A percentile compares a stretch with the other conserved stretches of the same genome.
Evolutionary conservation across 2,329 filamentous ascomycete genomes (phyloP).

Genomic region (Aspergillus viridinutans): DNA sequence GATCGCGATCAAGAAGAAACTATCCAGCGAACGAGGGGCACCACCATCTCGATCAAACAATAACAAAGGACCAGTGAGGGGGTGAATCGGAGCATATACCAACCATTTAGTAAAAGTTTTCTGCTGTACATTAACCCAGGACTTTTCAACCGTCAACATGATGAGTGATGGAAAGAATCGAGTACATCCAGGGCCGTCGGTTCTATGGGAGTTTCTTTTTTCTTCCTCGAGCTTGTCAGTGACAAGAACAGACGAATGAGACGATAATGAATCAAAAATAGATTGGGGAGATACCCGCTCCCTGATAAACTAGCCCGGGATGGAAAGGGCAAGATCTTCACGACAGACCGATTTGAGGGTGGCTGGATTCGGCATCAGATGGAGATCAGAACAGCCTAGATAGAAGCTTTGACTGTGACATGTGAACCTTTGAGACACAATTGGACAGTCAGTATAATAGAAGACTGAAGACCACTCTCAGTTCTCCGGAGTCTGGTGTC

Average conservation of each 20-base stretch:
- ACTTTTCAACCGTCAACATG: slow-evolving; percentile 54
- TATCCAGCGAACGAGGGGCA: neutral
- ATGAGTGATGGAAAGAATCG: slow-evolving; percentile 17
- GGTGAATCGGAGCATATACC: slow-evolving; percentile 1
- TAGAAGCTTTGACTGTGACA: neutral
- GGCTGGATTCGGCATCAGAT: neutral
- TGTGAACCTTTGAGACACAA: neutral
- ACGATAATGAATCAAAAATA: slow-evolving; percentile 3
- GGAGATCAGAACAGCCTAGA: neutral
- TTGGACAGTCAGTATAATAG: neutral
- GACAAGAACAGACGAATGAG: slow-evolving; percentile 1
- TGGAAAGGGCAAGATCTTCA: slow-evolving; percentile 20
- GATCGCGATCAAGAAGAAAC: slow-evolving; percentile 2
- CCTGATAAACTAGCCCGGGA: slow-evolving; percentile 6
- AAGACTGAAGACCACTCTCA: neutral
- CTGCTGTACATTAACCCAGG: slow-evolving; percentile 77
- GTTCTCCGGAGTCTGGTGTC: neutral
- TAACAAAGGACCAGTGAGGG: neutral
- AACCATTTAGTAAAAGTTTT: slow-evolving; percentile 99
- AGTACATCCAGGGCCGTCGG: slow-evolving; percentile 29
- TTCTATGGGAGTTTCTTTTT: neutral
- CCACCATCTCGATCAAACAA: neutral
- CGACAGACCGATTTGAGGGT: neutral
- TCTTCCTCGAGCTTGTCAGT: neutral
- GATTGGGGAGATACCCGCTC: neutral